Base-by-base conservation (phyloP, 192 early-diverging fungal species). In the Coemansia sp. region DNA sequence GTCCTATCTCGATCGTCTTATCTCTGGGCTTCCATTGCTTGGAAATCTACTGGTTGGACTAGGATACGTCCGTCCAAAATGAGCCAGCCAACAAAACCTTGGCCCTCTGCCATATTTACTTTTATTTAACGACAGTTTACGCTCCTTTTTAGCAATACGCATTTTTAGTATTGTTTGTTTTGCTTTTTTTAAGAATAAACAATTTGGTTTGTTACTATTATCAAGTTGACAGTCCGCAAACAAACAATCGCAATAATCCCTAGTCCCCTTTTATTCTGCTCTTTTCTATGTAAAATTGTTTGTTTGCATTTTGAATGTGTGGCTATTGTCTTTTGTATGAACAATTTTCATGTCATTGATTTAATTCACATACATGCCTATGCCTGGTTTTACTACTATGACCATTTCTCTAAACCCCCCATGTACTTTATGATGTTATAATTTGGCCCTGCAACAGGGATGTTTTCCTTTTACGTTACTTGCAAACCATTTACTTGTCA, bases 1-100 rank as follows among this genome's bases (percentile, higher is more conserved):
- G 0, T 60, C 69, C 16, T 77, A 65, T 39, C 69, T 77, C 20
- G 75, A 77, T 30, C 75, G 75, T n/a, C 59, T 77, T 11, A 50
- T 77, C 19, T 60, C 62, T 2, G 50, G 45, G 4, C 58, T 77
- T 6, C 75, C 75, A 6, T 58, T 77, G 13, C 20, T 77, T 24
- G 62, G 75, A 47, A 62, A 68, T 8, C 61, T 77, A 11, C 49
- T 77, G 42, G 69, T 62, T 46, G 69, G 69, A 11, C 58, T 77
- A 3, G 75, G 75, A 28, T 71, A 71, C 27, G 61, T 68, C 6
- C 69, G 75, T 18, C 65, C 74, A 16, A 77, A 77, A 20, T 60
- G 67, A 20, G 22, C 25, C 39, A 42, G 13, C 16, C 13, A 18
- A 16, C 39, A 4, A 42, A 42, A 16, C 13, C 13, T 42, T 42